These are phyloP conservation scores for Fusarium sp. DNA, from an alignment of 2,329 filamentous ascomycete species.

Conservation along the genomic window DNA sequence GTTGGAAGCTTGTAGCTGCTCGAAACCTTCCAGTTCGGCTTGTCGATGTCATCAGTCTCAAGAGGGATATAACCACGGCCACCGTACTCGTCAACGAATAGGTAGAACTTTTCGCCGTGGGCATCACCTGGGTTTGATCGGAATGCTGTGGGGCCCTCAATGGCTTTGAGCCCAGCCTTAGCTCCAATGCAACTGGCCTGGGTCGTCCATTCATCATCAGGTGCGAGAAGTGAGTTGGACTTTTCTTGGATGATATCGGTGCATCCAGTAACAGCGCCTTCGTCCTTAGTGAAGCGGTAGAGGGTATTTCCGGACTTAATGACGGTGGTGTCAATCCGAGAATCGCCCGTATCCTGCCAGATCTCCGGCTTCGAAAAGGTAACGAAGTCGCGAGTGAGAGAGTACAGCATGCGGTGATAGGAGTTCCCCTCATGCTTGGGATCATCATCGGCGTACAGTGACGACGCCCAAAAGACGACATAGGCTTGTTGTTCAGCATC, in stretches of 20 bases:
- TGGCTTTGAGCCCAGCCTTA: constrained; percentile 59
- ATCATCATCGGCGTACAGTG: constrained; percentile 57
- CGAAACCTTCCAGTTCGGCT: constrained; percentile 61
- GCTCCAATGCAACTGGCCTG: constrained; percentile 62
- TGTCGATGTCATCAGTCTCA: constrained; percentile 61
- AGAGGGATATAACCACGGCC: constrained; percentile 65
- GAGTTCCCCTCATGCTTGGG: constrained; percentile 54
- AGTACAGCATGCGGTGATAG: constrained; percentile 66
- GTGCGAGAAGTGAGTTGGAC: constrained; percentile 55
- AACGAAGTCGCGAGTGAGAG: constrained; percentile 62
- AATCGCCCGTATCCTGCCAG: constrained; percentile 64
- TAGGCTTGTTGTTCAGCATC: constrained; percentile 57
- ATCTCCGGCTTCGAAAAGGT: constrained; percentile 60
- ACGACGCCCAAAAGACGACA: constrained; percentile 59
- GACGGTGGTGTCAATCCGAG: constrained; percentile 66
- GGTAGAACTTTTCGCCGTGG: constrained; percentile 65
- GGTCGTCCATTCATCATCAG: constrained; percentile 56
- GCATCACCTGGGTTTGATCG: constrained; percentile 61
- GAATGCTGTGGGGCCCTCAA: constrained; percentile 66
- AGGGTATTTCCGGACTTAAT: constrained; percentile 56
- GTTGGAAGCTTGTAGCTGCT: constrained; percentile 58
- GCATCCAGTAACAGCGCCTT: constrained; percentile 63
- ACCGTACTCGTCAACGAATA: constrained; percentile 66
- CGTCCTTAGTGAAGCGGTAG: constrained; percentile 68
- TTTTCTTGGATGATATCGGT: constrained; percentile 66